Percentiles rank a stretch among this genome's conserved stretches.
phyloP scores from a whole-genome alignment of 495 filamentous ascomycete genomes.

The Thermothielavioides terrestris region DNA sequence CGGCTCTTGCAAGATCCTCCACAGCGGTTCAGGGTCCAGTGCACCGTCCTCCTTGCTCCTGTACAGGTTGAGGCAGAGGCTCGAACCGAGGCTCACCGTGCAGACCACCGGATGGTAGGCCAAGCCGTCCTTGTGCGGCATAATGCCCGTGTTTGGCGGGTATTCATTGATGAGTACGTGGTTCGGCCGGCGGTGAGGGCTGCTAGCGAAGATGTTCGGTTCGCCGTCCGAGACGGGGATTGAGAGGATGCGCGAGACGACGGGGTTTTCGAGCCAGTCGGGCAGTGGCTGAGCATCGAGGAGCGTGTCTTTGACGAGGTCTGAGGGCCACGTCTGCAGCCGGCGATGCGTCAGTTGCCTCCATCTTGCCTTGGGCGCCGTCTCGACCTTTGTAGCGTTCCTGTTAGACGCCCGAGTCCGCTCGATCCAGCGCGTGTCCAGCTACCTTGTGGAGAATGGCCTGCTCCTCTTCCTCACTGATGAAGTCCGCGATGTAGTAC shows the following conservation, averaged over 20 bases:
- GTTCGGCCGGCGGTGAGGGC: slow-evolving; percentile 72
- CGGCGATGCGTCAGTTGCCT: slow-evolving; percentile 74
- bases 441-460: slow-evolving; percentile 59
- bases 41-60: slow-evolving; percentile 49
- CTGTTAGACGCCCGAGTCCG: slow-evolving; percentile 14
- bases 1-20: slow-evolving; percentile 79
- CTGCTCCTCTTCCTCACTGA: slow-evolving; percentile 65
- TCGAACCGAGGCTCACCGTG: slow-evolving; percentile 75
- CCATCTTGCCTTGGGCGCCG: slow-evolving; percentile 72
- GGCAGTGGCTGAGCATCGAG: slow-evolving; percentile 62
- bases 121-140: slow-evolving; percentile 88
- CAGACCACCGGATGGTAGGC: slow-evolving; percentile 85
- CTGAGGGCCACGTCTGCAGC: slow-evolving; percentile 82
- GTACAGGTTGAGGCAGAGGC: slow-evolving; percentile 71
- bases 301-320: slow-evolving; percentile 66
- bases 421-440: background rate
- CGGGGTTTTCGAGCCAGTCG: slow-evolving; percentile 61
- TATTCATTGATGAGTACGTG: slow-evolving; percentile 96
- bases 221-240: slow-evolving; percentile 31
- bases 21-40: slow-evolving; percentile 39
- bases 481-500: slow-evolving; percentile 86
- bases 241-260: slow-evolving; percentile 57
- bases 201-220: slow-evolving; percentile 52
- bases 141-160: slow-evolving; percentile 77
- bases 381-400: slow-evolving; percentile 32